Evolutionary conservation across 768 basidiomycete species (phyloP).

Genomic region (Russula sp.): DNA sequence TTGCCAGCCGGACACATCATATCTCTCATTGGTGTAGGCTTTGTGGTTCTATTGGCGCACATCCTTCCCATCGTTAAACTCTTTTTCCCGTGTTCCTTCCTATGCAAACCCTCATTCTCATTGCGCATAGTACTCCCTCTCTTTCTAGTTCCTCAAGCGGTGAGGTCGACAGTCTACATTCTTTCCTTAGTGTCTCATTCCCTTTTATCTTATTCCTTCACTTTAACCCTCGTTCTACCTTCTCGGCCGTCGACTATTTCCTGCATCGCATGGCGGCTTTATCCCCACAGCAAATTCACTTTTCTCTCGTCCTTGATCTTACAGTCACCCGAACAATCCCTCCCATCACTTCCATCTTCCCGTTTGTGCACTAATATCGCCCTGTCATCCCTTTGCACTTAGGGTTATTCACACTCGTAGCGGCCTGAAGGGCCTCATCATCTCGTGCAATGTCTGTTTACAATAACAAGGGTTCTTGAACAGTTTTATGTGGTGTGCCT

Average conservation of each 20-base stretch:
- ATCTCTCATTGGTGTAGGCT: constrained; percentile 24
- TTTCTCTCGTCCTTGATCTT: constrained; percentile 19
- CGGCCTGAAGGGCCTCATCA: constrained; percentile 25
- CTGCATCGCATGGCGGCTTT: constrained; percentile 32
- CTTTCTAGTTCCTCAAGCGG: constrained; percentile 44
- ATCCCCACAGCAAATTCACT: constrained; percentile 15
- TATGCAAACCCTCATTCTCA: constrained; percentile 51
- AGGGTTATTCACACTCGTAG: constrained; percentile 24
- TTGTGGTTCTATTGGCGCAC: constrained; percentile 23
- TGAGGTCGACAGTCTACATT: constrained; percentile 50
- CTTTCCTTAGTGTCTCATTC: constrained; percentile 43
- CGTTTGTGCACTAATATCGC: constrained; percentile 24
- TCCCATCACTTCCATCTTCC: constrained; percentile 22
- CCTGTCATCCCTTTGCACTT: constrained; percentile 24
- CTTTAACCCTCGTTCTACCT: constrained; percentile 42
- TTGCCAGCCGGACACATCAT: constrained; percentile 21
- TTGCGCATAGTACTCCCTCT: constrained; percentile 47
- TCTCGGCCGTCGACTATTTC: constrained; percentile 33
- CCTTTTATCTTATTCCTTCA: constrained; percentile 82
- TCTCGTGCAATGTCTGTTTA: constrained; percentile 24
- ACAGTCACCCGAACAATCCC: constrained; percentile 25
- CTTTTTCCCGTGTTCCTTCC: constrained; percentile 13
- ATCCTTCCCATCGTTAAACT: constrained; percentile 24
- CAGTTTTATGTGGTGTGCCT: constrained; percentile 3
- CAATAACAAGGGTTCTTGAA: constrained; percentile 26